Percentiles rank a stretch among this genome's conserved stretches.
Evolutionary conservation across 805 yeast genomes (phyloP).

Genomic region (Priceomyces fermenticarens): DNA sequence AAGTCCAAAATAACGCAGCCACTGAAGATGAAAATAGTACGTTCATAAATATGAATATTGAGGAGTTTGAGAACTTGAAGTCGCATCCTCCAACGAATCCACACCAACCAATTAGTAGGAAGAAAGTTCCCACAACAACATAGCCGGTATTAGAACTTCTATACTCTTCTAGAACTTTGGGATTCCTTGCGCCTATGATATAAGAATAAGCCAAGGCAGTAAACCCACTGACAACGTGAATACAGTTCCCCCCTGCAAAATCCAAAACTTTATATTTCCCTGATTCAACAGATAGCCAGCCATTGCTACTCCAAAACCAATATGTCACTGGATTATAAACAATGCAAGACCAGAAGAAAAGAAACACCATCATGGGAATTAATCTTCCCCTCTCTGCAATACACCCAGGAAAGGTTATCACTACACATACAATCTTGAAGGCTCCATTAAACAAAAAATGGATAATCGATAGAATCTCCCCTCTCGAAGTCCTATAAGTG

Average conservation of each 20-base stretch:
- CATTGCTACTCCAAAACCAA: conserved; percentile 44
- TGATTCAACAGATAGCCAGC: conserved; percentile 39
- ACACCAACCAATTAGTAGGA: conserved; percentile 37
- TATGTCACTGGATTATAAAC: conserved; percentile 43
- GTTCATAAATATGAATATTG: conserved; percentile 30
- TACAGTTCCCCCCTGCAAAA: conserved; percentile 45
- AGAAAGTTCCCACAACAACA: conserved; percentile 32
- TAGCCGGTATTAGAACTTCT: conserved; percentile 32
- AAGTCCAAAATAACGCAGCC: conserved; percentile 35
- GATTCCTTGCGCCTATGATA: conserved; percentile 41
- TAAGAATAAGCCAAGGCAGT: conserved; percentile 43
- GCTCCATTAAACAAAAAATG: conserved; percentile 40
- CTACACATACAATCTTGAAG: conserved; percentile 37
- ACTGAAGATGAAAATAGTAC: conserved; percentile 32
- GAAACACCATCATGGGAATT: conserved; percentile 38
- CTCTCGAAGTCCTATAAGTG: conserved; percentile 35
- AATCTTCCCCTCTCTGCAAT: conserved; percentile 42
- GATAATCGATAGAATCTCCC: conserved; percentile 31
- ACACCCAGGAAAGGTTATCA: conserved; percentile 43
- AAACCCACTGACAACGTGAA: conserved; percentile 46
- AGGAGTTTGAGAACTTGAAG: conserved; percentile 30
- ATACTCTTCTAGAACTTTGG: conserved; percentile 34
- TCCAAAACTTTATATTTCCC: conserved; percentile 36
- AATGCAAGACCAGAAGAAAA: conserved; percentile 37
- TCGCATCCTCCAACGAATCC: conserved; percentile 45